Evolutionary conservation across 257 asterid species (phyloP).

Genomic region (Solanum pinnatisectum): DNA sequence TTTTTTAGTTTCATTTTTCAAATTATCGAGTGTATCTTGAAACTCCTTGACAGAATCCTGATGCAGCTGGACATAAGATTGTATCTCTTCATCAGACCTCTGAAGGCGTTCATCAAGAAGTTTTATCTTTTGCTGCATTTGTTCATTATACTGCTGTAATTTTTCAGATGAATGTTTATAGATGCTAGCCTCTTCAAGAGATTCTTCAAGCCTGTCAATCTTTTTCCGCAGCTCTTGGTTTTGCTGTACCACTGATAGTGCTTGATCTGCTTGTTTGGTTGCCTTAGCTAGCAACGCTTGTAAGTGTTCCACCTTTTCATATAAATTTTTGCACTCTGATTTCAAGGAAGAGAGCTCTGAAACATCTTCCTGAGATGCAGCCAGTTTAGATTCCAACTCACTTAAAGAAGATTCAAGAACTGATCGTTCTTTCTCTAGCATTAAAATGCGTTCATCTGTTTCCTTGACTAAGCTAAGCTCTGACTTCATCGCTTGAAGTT

Average conservation of each 20-base stretch:
- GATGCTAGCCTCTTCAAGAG: slow-evolving; percentile 64
- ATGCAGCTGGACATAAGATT: slow-evolving; percentile 55
- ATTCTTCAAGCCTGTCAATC: slow-evolving; percentile 77
- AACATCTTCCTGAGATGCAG: slow-evolving; percentile 66
- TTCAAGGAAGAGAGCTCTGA: slow-evolving; percentile 46
- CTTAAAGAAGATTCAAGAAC: slow-evolving; percentile 50
- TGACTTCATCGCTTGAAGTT: slow-evolving; percentile 46
- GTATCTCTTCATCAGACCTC: slow-evolving; percentile 81
- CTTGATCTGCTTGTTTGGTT: slow-evolving; percentile 72
- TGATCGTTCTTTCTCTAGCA: slow-evolving; percentile 62
- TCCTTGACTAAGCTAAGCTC: slow-evolving; percentile 48
- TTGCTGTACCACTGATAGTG: slow-evolving; percentile 63
- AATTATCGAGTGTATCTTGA: slow-evolving; percentile 57
- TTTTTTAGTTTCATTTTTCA: slow-evolving; percentile 66
- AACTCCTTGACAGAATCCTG: slow-evolving; percentile 86
- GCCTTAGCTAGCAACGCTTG: slow-evolving; percentile 58
- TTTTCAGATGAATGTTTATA: slow-evolving; percentile 70
- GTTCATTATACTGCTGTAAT: slow-evolving; percentile 61
- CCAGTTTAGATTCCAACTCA: slow-evolving; percentile 56
- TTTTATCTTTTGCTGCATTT: slow-evolving; percentile 76
- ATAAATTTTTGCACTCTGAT: slow-evolving; percentile 56
- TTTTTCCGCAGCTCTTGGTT: slow-evolving; percentile 81
- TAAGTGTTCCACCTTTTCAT: slow-evolving; percentile 65
- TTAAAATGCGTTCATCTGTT: slow-evolving; percentile 54
- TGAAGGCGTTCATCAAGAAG: slow-evolving; percentile 75